Percentiles rank a stretch among this genome's conserved stretches.
These are phyloP conservation scores for Eutrema heterophyllum DNA, from an alignment of 345 rosid genomes.

Conservation along the genomic window DNA sequence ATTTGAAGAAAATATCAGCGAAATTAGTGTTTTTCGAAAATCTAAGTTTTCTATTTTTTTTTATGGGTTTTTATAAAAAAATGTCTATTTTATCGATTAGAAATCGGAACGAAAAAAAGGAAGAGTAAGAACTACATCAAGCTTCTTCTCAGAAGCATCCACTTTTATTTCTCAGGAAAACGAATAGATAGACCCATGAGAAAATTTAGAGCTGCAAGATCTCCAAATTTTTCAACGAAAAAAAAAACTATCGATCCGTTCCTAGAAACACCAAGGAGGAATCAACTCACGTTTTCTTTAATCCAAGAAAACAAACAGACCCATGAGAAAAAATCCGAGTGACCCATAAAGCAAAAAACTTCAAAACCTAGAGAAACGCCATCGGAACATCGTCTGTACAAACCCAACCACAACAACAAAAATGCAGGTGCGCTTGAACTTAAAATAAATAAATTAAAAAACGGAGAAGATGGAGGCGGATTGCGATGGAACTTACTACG, in stretches of 20 bases:
- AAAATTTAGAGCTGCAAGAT: neutral
- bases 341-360: neutral
- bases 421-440: neutral
- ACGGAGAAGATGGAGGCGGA: neutral
- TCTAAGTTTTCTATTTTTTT: neutral
- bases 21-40: neutral
- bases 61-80: neutral
- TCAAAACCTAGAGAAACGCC: neutral
- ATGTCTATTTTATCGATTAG: neutral
- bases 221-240: neutral
- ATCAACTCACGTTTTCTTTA: neutral
- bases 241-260: neutral
- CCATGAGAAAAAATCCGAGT: neutral
- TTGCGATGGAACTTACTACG: conserved; percentile 12
- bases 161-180: conserved; percentile 6
- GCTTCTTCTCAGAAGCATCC: neutral
- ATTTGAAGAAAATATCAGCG: neutral
- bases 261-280: neutral
- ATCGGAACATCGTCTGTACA: neutral
- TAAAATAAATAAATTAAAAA: too few species aligned
- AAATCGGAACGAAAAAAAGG: neutral
- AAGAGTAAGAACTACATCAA: neutral
- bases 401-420: neutral
- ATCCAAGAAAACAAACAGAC: neutral
- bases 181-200: conserved; percentile 2